Evolutionary conservation across 495 filamentous ascomycete species (phyloP).

Genomic region (Penicillium odoratum): DNA sequence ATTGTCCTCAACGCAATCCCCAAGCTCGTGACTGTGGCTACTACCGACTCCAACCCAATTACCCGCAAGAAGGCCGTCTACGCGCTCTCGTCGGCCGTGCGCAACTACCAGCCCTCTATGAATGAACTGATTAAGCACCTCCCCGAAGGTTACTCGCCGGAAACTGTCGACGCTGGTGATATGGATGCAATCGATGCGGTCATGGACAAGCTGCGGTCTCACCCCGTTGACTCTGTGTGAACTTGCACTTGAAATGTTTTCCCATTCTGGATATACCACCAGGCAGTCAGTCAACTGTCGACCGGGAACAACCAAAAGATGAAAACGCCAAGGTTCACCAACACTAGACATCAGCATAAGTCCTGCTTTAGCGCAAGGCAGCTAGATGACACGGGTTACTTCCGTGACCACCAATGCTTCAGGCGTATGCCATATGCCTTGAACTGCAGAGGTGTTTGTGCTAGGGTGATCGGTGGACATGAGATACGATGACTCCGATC

Average conservation of each 20-base stretch:
- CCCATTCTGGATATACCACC: not conserved
- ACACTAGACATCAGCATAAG: not conserved
- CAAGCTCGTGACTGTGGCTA: constrained; percentile 64
- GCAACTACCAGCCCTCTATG: constrained; percentile 83
- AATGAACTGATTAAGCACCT: constrained; percentile 61
- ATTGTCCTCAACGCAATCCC: constrained; percentile 70
- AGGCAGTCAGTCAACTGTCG: not conserved
- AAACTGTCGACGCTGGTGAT: constrained; percentile 69
- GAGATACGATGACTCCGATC: not conserved
- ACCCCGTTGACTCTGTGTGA: constrained; percentile 36
- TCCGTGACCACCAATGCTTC: not conserved
- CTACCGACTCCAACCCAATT: constrained; percentile 55
- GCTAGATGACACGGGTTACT: not conserved
- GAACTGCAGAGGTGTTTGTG: not conserved
- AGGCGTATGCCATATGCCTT: not conserved
- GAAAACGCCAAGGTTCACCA: not conserved
- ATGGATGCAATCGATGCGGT: constrained; percentile 82
- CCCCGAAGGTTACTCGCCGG: constrained; percentile 59
- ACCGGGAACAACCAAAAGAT: not conserved
- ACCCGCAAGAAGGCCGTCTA: constrained; percentile 87
- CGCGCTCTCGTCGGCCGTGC: constrained; percentile 76
- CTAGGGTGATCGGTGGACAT: not conserved
- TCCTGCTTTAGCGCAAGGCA: not conserved
- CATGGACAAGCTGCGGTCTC: constrained; percentile 65
- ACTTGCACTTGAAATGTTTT: not conserved